Conservation (phyloP, 305 asterid species). For the Lippia alba region DNA sequence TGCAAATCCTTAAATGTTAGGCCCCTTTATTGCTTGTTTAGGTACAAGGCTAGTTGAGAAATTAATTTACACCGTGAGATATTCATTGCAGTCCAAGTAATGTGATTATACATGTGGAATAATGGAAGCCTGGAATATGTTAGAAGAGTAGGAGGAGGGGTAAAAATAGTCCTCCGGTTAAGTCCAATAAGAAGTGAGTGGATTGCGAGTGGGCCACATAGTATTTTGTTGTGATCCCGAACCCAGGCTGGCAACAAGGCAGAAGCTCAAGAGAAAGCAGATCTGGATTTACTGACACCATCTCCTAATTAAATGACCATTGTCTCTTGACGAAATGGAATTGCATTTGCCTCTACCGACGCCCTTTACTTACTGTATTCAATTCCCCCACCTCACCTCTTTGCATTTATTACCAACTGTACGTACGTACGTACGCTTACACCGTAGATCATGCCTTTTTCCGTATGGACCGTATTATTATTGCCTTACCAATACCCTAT, state of each 20-base stretch:
- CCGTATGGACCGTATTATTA: constrained; percentile 53
- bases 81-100: no score
- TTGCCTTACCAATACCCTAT: no score
- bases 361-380: constrained; percentile 38
- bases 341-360: constrained; percentile 74
- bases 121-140: no score
- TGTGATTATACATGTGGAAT: no score
- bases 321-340: constrained; percentile 28
- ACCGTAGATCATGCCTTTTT: constrained; percentile 25
- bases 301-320: constrained; percentile 46
- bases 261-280: constrained; percentile 35
- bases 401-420: constrained; percentile 47
- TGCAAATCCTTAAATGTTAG: constrained; percentile 1
- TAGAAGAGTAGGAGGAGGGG: no score
- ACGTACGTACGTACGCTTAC: constrained; percentile 16
- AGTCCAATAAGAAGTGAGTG: no score
- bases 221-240: constrained; percentile 20
- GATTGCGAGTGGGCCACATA: constrained; percentile 6
- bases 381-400: constrained; percentile 37
- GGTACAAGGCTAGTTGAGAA: neutral
- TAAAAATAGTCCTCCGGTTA: no score
- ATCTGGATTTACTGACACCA: constrained; percentile 49
- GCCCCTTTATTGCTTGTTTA: neutral
- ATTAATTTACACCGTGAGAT: no score
- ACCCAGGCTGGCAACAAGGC: constrained; percentile 45